phyloP scores from a whole-genome alignment of 176 grass and related monocot species.

The Cenchrus purpureus region DNA sequence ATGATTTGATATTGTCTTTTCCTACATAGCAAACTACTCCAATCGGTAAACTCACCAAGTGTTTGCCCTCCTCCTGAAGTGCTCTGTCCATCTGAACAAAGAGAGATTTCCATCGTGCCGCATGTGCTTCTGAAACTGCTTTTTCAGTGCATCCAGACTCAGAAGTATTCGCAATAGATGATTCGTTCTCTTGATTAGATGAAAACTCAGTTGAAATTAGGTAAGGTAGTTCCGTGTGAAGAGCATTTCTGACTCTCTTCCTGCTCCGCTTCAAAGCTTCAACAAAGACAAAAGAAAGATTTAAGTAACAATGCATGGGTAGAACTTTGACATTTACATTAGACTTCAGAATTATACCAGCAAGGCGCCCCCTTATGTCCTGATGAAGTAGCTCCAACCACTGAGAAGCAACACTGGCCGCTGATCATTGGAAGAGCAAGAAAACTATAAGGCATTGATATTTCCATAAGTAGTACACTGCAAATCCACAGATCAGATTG shows the following conservation, averaged over 20 bases:
- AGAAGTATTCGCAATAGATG: conserved; percentile 46
- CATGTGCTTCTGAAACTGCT: conserved; percentile 69
- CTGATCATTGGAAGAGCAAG: conserved; percentile 53
- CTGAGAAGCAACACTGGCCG: conserved; percentile 82
- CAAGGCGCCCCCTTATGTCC: conserved; percentile 91
- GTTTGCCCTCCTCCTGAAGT: conserved; percentile 81
- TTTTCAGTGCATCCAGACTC: conserved; percentile 45
- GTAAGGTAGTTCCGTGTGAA: conserved; percentile 85
- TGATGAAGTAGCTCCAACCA: conserved; percentile 95
- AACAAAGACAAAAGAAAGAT: conserved; percentile 27
- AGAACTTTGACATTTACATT: neutral
- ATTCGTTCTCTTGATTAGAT: conserved; percentile 68
- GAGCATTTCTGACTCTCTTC: conserved; percentile 79
- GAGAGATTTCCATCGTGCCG: conserved; percentile 79
- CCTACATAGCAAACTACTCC: neutral
- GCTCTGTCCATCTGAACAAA: conserved; percentile 90
- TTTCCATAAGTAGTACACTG: conserved; percentile 24
- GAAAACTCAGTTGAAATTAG: conserved; percentile 78
- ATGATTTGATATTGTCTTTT: neutral
- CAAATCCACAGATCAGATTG: neutral
- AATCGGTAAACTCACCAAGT: conserved; percentile 65
- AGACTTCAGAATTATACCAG: conserved; percentile 59
- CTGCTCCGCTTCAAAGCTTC: conserved; percentile 77
- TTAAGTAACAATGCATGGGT: conserved; percentile 15
- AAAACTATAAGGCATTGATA: conserved; percentile 27